Percentiles rank a stretch among this genome's conserved stretches.
Conservation (phyloP, 2,329 filamentous ascomycete genomes). For the Parascedosporium putredinis region DNA sequence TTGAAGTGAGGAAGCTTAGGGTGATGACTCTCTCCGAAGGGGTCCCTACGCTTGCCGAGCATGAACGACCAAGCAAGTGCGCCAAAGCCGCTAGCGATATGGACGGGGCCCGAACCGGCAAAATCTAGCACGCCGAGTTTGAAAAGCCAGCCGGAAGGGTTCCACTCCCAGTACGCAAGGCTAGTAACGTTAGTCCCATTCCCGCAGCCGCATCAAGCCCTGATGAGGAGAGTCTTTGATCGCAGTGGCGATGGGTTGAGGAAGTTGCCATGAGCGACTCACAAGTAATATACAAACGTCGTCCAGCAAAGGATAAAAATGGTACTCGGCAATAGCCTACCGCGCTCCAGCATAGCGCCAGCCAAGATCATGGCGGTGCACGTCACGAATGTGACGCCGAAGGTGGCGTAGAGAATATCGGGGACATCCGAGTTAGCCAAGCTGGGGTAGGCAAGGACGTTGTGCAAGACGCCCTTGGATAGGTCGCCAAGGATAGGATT, state of each 20-base stretch:
- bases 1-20: slow-evolving; percentile 25
- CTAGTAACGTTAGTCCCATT: slow-evolving; percentile 13
- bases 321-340: slow-evolving; percentile 35
- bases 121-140: slow-evolving; percentile 51
- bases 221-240: too few relatives aligned
- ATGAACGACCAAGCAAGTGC: slow-evolving; percentile 54
- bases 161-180: slow-evolving; percentile 59
- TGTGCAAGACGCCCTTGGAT: slow-evolving; percentile 23
- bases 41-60: slow-evolving; percentile 45
- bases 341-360: slow-evolving; percentile 27
- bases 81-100: slow-evolving; percentile 52
- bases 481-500: slow-evolving; percentile 25
- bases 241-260: too few relatives aligned
- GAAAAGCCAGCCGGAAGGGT: slow-evolving; percentile 53
- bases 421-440: slow-evolving; percentile 26
- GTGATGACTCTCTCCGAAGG: slow-evolving; percentile 34
- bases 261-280: slow-evolving; percentile 7
- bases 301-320: slow-evolving; percentile 55
- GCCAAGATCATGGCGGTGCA: slow-evolving; percentile 29
- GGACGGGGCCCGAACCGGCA: slow-evolving; percentile 52
- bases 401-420: slow-evolving; percentile 26
- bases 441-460: slow-evolving; percentile 25
- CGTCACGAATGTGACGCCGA: slow-evolving; percentile 27
- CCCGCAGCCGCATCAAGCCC: too few relatives aligned
- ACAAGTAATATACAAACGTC: slow-evolving; percentile 49